Evolutionary conservation across 768 basidiomycete genomes (phyloP).

Genomic region (Pleurotus pulmonarius): DNA sequence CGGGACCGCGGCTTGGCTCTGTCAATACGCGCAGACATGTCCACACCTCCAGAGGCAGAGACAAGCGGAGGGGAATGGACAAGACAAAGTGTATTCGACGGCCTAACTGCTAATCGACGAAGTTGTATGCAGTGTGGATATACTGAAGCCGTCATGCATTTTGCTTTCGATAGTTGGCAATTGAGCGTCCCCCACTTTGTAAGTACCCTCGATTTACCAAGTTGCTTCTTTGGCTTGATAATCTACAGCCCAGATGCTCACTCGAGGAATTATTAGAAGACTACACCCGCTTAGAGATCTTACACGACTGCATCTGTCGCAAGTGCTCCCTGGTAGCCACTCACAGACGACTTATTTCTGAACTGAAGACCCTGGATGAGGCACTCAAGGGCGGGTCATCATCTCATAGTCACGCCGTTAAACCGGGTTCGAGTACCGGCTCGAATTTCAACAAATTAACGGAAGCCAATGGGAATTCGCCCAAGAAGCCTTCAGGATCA

Average conservation of each 20-base stretch:
- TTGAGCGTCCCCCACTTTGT: conserved; percentile 70
- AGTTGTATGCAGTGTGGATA: conserved; percentile 90
- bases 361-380: conserved; percentile 55
- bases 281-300: conserved; percentile 83
- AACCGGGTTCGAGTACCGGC: neutral
- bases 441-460: conserved; percentile 12
- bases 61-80: conserved; percentile 23
- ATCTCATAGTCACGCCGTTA: neutral
- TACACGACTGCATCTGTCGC: conserved; percentile 91
- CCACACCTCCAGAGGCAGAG: conserved; percentile 9
- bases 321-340: conserved; percentile 87
- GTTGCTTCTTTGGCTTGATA: conserved; percentile 5
- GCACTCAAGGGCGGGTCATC: conserved; percentile 23
- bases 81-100: conserved; percentile 79
- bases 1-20: conserved; percentile 60
- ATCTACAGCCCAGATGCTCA: conserved; percentile 52
- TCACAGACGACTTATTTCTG: conserved; percentile 55
- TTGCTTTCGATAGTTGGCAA: conserved; percentile 83
- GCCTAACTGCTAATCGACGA: conserved; percentile 84
- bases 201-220: conserved; percentile 5
- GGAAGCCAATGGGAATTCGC: conserved; percentile 21
- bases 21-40: conserved; percentile 23
- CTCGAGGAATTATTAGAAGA: conserved; percentile 84
- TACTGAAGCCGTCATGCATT: conserved; percentile 92
- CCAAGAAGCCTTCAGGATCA: conserved; percentile 52